Base-by-base conservation (phyloP, 768 basidiomycete species). In the Boletus rubropictus region DNA sequence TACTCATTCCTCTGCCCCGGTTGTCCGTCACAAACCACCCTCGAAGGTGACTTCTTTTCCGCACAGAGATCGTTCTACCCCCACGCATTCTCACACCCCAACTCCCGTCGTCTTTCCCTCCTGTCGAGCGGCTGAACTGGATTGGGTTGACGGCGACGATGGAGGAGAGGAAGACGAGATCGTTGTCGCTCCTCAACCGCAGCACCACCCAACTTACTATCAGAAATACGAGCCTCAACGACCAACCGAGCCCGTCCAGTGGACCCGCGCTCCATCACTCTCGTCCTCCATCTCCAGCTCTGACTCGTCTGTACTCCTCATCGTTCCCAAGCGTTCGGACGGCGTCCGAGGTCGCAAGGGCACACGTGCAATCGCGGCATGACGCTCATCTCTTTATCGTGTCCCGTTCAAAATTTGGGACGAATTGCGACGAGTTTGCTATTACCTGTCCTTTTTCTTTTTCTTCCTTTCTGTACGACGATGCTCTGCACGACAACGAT, bases 41-140 rank as follows among this genome's bases (percentile, higher is more conserved):
- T 4, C 33, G 8, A 62, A 34, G 40, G 35, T 25, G 0, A 8
- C 15, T 1, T 10, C 34, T 14, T 20, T 39, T 0, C 12, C 31
- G 3, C 63, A 60, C 40, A 43, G 41, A 22, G 48, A 58, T 22
- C 53, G 43, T 11, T 46, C 56, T 2, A 52, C 61, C 3, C 55
- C 65, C 33, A 51, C 58, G 0, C 50, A 56, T 35, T 59, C 61
- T 0, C 64, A 65, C 46, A 65, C 64, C 0, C 64, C 64, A 2
- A 66, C 64, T 0, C 64, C 64, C 3, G 66, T 66, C 27, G 35
- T 68, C 3, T 66, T 66, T 28, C 64, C 64, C 29, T 66, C 64
- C 15, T 66, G 66, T 32, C 61, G 64, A 5, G 57, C 64, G 1
- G 55, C 28, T 1, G 62, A 64, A 9, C 35, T 63, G n/a, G 50